Evolutionary conservation across 78 protist species (phyloP), one percentile per base, ranked within the genome.

Genomic region (Mantamonas sphyraenae): DNA sequence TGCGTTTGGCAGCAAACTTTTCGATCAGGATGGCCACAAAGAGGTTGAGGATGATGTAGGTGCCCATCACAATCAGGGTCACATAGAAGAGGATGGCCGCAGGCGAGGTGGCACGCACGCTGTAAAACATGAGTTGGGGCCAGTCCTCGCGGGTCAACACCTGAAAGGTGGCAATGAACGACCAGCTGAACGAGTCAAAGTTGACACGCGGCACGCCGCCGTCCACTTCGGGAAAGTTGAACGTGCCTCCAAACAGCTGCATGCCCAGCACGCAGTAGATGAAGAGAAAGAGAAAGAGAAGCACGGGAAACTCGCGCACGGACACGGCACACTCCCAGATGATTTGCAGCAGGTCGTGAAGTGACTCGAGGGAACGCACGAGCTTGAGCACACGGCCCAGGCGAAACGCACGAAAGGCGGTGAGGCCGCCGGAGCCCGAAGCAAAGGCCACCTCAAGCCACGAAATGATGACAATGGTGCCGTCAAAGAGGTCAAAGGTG

Each of bases 1-100:
- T n/a, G 47, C 22, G 22, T 42, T 42, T 10, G 5, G n/a, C n/a
- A n/a, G n/a, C n/a, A n/a, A n/a, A n/a, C n/a, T n/a, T n/a, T n/a
- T n/a, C n/a, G n/a, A n/a, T n/a, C n/a, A 82, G 57, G 28, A 84
- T 69, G 20, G 90, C 73, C 55, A 84, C 12, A 73, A 84, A 74
- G 33, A 84, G 81, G 64, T 84, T 79, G 65, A 84, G 71, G 43
- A 84, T 65, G 68, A 77, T 9, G 45, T 57, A 74, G 45, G 73
- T 67, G 47, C 79, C 84, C 10, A 73, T 16, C 7, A 71, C 2
- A 5, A 82, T 55, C 19, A 47, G 34, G 33, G 16, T 16, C n/a
- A 79, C 9, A 45, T 53, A 72, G 53, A 47, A 79, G 39, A 79
- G 9, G n/a, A 8, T 7, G 24, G 82, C 82, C 12, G 20, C 26